These are phyloP conservation scores for Ustilago curta DNA, from an alignment of 1,284 basidiomycete species.

Conservation along the genomic window DNA sequence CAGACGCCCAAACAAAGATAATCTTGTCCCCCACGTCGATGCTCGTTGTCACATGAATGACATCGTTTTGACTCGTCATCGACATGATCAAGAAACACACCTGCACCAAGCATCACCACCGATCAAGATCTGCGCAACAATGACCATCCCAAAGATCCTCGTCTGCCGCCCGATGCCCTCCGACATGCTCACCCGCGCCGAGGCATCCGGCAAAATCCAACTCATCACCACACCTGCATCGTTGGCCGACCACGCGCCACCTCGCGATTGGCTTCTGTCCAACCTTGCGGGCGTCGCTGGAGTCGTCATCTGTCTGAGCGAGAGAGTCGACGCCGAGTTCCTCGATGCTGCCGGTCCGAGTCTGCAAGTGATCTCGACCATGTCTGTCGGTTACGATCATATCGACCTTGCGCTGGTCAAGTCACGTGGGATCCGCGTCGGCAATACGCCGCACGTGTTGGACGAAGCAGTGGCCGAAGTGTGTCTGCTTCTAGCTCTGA, in stretches of 20 bases:
- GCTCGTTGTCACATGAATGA: too few relatives aligned
- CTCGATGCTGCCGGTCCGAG: constrained; percentile 70
- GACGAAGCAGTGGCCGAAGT: constrained; percentile 92
- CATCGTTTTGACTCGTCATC: background rate
- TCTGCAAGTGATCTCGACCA: constrained; percentile 85
- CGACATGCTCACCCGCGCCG: constrained; percentile 27
- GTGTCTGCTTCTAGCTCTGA: constrained; percentile 86
- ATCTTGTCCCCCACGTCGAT: too few relatives aligned
- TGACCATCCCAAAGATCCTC: constrained; percentile 42
- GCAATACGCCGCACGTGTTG: constrained; percentile 90
- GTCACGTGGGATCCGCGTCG: constrained; percentile 79
- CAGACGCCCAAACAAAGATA: too few relatives aligned
- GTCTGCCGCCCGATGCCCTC: constrained; percentile 41
- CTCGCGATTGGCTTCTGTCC: constrained; percentile 80
- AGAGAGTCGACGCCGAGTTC: constrained; percentile 76
- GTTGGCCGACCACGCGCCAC: constrained; percentile 28
- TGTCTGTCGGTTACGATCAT: constrained; percentile 79
- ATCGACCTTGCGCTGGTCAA: constrained; percentile 78
- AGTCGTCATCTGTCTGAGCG: constrained; percentile 78
- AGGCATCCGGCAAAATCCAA: constrained; percentile 54
- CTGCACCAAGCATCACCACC: background rate
- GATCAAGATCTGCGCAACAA: background rate
- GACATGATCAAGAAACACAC: background rate
- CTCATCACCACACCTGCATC: constrained; percentile 79
- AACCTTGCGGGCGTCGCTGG: constrained; percentile 78